phyloP scores from a whole-genome alignment of 805 yeast genomes.

The Kodamaea hsintzibuensis region DNA sequence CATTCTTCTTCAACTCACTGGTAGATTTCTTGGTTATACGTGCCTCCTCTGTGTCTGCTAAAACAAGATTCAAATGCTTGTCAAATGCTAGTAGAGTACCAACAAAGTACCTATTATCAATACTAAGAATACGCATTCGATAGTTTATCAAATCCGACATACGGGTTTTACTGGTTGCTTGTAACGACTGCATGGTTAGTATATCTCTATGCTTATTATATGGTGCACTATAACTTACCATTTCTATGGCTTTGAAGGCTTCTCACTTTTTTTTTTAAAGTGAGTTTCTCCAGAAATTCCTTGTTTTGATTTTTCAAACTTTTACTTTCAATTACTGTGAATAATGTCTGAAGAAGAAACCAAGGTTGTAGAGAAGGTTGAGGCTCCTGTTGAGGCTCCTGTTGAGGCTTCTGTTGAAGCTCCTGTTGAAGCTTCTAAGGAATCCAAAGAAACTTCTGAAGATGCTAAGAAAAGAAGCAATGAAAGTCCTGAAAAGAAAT shows the following conservation, averaged over 20 bases:
- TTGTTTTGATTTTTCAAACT: conserved; percentile 3
- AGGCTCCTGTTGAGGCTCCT: conserved; percentile 13
- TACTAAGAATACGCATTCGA: conserved; percentile 68
- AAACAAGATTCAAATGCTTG: conserved; percentile 81
- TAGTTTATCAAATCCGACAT: conserved; percentile 71
- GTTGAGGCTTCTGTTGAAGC: conserved; percentile 13
- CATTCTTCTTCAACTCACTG: conserved; percentile 31
- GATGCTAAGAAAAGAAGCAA: conserved; percentile 14
- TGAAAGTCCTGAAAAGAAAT: conserved; percentile 22
- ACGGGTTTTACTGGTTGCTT: conserved; percentile 35
- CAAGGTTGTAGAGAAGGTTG: conserved; percentile 15
- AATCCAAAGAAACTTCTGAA: conserved; percentile 11
- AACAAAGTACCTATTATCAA: conserved; percentile 74
- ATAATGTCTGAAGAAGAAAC: conserved; percentile 7
- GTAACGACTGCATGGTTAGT: conserved; percentile 10
- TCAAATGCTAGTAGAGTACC: conserved; percentile 90
- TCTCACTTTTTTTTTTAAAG: conserved; percentile 1
- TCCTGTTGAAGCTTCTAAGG: conserved; percentile 15
- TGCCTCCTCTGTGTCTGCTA: conserved; percentile 82
- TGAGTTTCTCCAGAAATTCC: conserved; percentile 1
- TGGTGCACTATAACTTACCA: conserved; percentile 2
- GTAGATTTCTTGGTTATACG: conserved; percentile 66
- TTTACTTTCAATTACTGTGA: not conserved
- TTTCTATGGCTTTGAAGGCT: not conserved
- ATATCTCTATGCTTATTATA: not conserved